phyloP scores from a whole-genome alignment of 192 early-diverging fungal genomes.

The Backusella parvicylindrica region DNA sequence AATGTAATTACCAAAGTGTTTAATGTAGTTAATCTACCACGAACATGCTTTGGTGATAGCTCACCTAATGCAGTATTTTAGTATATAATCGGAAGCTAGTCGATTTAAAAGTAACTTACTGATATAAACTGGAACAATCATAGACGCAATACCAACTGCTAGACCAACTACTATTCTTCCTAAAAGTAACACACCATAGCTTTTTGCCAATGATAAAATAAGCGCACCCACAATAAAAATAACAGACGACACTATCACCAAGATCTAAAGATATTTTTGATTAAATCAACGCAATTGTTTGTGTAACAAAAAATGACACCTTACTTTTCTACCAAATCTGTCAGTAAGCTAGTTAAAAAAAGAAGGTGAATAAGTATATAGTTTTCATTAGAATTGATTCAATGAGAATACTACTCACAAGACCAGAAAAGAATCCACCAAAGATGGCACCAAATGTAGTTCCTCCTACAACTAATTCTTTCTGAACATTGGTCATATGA shows the following conservation, averaged over 20 bases:
- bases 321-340: conserved; percentile 30
- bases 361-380: neutral
- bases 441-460: conserved; percentile 53
- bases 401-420: neutral
- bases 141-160: conserved; percentile 50
- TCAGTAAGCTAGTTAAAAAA: conserved; percentile 23
- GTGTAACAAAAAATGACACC: neutral
- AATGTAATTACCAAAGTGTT: conserved; percentile 51
- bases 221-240: conserved; percentile 50
- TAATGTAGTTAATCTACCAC: conserved; percentile 46
- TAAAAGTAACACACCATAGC: conserved; percentile 41
- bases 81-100: neutral
- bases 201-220: conserved; percentile 41
- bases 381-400: neutral
- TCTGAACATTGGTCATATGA: conserved; percentile 36
- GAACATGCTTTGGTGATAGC: conserved; percentile 44
- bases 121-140: conserved; percentile 51
- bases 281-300: neutral
- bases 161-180: conserved; percentile 50
- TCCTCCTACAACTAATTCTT: conserved; percentile 54
- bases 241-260: conserved; percentile 39
- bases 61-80: conserved; percentile 22
- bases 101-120: conserved; percentile 17
- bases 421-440: conserved; percentile 46
- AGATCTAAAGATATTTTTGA: conserved; percentile 15